Conservation (phyloP, 2,329 filamentous ascomycete species). For the Botrytis deweyae region DNA sequence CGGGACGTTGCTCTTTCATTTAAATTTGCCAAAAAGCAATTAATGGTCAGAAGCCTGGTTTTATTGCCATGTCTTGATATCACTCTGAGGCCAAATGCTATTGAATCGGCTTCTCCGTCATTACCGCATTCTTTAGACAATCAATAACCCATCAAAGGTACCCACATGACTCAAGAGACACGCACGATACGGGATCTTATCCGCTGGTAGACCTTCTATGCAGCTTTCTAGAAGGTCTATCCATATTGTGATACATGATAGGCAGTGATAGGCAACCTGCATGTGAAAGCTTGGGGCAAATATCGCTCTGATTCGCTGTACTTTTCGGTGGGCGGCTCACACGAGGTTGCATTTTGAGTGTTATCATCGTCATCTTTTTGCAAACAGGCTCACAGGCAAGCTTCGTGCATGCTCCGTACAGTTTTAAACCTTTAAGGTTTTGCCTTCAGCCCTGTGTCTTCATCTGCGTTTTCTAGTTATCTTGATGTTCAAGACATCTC, state of each 20-base stretch:
- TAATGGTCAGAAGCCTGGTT: background rate
- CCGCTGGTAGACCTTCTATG: conserved; percentile 7
- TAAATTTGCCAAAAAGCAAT: background rate
- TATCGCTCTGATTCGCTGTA: background rate
- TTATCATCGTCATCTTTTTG: conserved; percentile 7
- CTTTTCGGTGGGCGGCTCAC: background rate
- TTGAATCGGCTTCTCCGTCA: conserved; percentile 10
- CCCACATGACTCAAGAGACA: conserved; percentile 8
- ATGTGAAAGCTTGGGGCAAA: conserved; percentile 11
- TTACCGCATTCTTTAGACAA: background rate
- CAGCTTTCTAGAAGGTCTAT: conserved; percentile 8
- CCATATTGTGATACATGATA: background rate
- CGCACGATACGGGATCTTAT: conserved; percentile 2
- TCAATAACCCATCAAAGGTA: background rate
- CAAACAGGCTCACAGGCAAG: background rate
- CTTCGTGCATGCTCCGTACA: background rate
- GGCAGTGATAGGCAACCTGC: background rate
- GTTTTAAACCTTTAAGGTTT: background rate
- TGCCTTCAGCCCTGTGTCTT: conserved; percentile 14
- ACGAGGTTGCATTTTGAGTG: background rate
- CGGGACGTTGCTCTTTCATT: background rate
- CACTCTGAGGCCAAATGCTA: background rate
- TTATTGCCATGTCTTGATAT: background rate
- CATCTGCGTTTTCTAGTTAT: background rate
- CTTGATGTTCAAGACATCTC: background rate